Evolutionary conservation across 306 rosid species (phyloP), one percentile per base, ranked within the genome.

Genomic region (Corylus avellana): DNA sequence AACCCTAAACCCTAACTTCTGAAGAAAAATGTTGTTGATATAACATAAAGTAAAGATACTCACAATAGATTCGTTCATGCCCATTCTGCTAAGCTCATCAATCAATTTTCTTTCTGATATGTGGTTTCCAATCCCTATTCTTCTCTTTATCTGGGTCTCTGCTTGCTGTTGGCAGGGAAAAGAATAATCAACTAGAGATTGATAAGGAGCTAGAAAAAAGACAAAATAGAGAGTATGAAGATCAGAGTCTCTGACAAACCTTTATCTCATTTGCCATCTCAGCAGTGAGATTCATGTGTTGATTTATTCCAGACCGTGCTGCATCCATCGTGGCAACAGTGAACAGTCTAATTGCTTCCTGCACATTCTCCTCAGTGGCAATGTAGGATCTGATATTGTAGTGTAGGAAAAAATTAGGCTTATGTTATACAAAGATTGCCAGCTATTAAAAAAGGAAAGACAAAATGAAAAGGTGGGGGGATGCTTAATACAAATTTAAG

Each of bases 241-340:
- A 75, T 50, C 57, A 16, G 70, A 11, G 17, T 75, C 57, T 66
- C 67, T 76, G 58, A 73, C 91, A 80, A 69, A 95, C 99, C 99
- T 92, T 90, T 58, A 95, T 88, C 80, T 95, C 99, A 83, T 89
- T 93, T 35, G 92, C 94, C 96, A 91, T 93, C 18, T 95, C 98
- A 7, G 93, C 84, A 22, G 96, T 93, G 13, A 91, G 91, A 90
- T 90, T 95, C 75, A 93, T 69, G 80, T 91, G 98, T 72, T 95
- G 96, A 89, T 89, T 75, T 86, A 95, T 88, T 77, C 99, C 99
- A 3, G 99, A 95, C 77, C 74, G 88, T 56, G 99, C 99, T 49
- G 99, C 99, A 29, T 95, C 99, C 99, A 92, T 93, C 0, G 99
- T 95, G 76, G 99, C 79, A 59, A 91, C 99, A 1, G 90, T 91